Evolutionary conservation across 805 yeast species (phyloP), one percentile per base, ranked within the genome.

Genomic region (Monosporozyma siamensis): DNA sequence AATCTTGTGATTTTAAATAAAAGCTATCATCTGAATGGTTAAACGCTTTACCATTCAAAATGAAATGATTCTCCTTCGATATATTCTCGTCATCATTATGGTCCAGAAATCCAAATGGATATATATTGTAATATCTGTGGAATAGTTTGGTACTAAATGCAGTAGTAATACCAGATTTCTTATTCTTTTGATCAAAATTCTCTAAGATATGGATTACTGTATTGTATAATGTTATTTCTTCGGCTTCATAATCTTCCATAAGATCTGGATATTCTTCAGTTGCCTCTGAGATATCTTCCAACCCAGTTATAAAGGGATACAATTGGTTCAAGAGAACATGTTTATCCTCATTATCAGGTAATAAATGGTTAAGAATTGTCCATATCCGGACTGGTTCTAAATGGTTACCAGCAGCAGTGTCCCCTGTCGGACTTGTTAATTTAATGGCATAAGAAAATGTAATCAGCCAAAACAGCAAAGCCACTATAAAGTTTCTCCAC

Each of bases 21-120:
- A 76, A 92, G 1, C 87, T 72, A 44, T 82, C 95, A 43, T 77
- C 84, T 3, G 80, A 66, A 8, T 80, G 74, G 52, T 88, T 79
- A 54, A 80, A 81, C 14, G 38, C 45, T 39, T 50, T 44, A 3
- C 51, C 51, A 40, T 59, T 59, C 24, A 61, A 36, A 2, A 53
- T 40, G 36, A 60, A 59, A 44, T 42, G 56, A 36, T 45, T 52
- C 2, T 43, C 30, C 26, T 9, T 6, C n/a, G 25, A 12, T 17
- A n/a, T 22, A 21, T 21, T 14, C 7, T 36, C 38, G 14, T 17
- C n/a, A n/a, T n/a, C n/a, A n/a, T n/a, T n/a, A n/a, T n/a, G n/a
- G n/a, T n/a, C n/a, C n/a, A n/a, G n/a, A n/a, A n/a, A n/a, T n/a
- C 26, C 17, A 44, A 41, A n/a, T 21, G 61, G 59, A 26, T 53